A percentile compares a stretch with the other conserved stretches of the same genome.
Conservation (phyloP, 164 flowering plant genomes). For the Magnolia officinalis region DNA sequence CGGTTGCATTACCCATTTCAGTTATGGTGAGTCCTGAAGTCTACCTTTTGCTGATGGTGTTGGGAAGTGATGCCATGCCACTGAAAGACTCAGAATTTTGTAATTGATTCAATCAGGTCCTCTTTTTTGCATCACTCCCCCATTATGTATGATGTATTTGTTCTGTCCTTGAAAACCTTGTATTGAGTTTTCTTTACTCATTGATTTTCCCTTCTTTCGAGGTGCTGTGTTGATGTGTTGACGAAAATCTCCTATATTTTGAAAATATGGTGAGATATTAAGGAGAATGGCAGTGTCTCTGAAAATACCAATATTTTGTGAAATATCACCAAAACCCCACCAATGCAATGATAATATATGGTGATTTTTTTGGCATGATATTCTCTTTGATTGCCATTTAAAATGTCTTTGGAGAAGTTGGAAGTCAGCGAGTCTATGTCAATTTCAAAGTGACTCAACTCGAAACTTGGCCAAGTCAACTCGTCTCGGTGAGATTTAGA, state of each 20-base stretch:
- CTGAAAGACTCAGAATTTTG: neutral
- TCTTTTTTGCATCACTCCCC: neutral
- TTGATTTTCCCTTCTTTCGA: neutral
- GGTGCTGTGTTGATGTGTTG: neutral
- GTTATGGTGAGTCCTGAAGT: neutral
- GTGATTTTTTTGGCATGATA: too few relatives aligned
- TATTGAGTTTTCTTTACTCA: neutral
- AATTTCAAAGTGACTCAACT: too few relatives aligned
- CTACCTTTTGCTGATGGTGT: neutral
- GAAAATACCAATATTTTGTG: too few relatives aligned
- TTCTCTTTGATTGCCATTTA: too few relatives aligned
- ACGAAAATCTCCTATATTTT: neutral
- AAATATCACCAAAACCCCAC: too few relatives aligned
- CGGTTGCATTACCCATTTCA: neutral
- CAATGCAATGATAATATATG: too few relatives aligned
- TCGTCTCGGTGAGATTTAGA: too few relatives aligned
- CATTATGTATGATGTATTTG: neutral
- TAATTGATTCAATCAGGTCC: neutral
- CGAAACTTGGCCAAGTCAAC: too few relatives aligned
- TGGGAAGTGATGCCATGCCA: neutral
- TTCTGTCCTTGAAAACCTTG: neutral
- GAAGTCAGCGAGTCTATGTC: too few relatives aligned
- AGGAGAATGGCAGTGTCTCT: too few relatives aligned
- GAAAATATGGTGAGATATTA: neutral
- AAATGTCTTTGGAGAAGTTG: too few relatives aligned